phyloP scores from a whole-genome alignment of 2,329 filamentous ascomycete species.

The Neonectria ditissima region DNA sequence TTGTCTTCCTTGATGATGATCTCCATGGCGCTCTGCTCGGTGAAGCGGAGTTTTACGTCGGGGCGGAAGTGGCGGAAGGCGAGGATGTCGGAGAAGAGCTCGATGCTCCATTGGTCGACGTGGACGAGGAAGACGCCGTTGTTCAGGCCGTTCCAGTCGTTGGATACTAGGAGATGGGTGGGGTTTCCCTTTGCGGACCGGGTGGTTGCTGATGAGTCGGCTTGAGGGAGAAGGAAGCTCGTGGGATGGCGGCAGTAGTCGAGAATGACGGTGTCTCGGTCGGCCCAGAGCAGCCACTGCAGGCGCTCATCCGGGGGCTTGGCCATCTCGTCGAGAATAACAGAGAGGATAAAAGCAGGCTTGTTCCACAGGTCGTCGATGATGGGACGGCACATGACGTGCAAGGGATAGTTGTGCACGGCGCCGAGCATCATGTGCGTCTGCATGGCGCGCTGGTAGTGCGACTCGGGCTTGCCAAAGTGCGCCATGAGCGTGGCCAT shows the following conservation, averaged over 20 bases:
- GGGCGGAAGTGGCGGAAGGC: conserved; percentile 32
- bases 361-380: conserved; percentile 17
- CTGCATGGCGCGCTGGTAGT: conserved; percentile 4
- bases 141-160: conserved; percentile 36
- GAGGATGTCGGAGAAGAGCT: conserved; percentile 34
- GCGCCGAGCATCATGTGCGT: neutral
- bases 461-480: conserved; percentile 2
- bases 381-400: conserved; percentile 1
- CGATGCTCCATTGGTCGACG: conserved; percentile 28
- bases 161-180: conserved; percentile 24
- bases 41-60: conserved; percentile 24
- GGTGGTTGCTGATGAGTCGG: neutral
- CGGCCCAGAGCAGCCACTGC: conserved; percentile 36
- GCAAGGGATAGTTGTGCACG: neutral
- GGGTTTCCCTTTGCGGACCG: neutral
- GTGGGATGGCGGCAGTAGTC: conserved; percentile 28
- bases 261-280: conserved; percentile 34
- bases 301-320: conserved; percentile 27
- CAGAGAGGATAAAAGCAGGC: conserved; percentile 7
- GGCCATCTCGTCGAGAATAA: conserved; percentile 30
- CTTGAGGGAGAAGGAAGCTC: conserved; percentile 23
- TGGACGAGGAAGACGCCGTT: conserved; percentile 37
- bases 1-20: conserved; percentile 24
- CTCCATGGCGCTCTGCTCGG: conserved; percentile 38
- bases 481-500: conserved; percentile 9